Evolutionary conservation across 2,329 filamentous ascomycete species (phyloP), one percentile per base, ranked within the genome.

Genomic region (Cercospora sesami): DNA sequence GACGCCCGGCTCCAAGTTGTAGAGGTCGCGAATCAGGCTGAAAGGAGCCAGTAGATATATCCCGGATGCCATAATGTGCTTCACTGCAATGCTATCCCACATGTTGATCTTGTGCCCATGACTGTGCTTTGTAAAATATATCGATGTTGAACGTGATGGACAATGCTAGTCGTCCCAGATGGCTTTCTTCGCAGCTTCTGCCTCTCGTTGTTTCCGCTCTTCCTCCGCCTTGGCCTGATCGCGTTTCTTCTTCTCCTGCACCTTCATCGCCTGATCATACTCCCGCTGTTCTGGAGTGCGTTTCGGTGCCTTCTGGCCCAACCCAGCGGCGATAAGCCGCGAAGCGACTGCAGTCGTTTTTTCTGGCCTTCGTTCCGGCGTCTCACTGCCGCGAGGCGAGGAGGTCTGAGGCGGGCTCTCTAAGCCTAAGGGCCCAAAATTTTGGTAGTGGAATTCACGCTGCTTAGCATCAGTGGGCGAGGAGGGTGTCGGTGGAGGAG

Each of bases 311-410:
- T 89, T 88, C 64, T 97, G 87, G 0, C 95, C 95, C 72, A 98
- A 82, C 0, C 92, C 93, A 3, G 91, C 91, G 0, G 93, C 93
- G 78, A 99, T 98, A 87, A 99, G 86, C 68, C 95, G 85, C 69
- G 91, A 87, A 5, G 95, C 95, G 45, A 96, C 93, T 0, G 93
- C 92, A 69, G 96, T 96, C 70, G 94, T 96, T 84, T 97, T 99
- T 81, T 97, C 94, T 0, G 93, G 94, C 83, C 65, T 73, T 68
- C 68, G 75, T 65, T 73, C 78, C 67, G 53, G 51, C 2, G 62
- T 26, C 21, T 23, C 53, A 31, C 51, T 64, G 26, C 51, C 36
- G 10, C 23, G 62, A 28, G 61, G 48, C 8, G 62, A 58, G 16
- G 51, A 14, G 21, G 6, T 26, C 26, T 57, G 30, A 8, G 23